A percentile compares a stretch with the other conserved stretches of the same genome.
Conservation (phyloP, 1,139 yeast species). For the Saccharomyces hybrid region DNA sequence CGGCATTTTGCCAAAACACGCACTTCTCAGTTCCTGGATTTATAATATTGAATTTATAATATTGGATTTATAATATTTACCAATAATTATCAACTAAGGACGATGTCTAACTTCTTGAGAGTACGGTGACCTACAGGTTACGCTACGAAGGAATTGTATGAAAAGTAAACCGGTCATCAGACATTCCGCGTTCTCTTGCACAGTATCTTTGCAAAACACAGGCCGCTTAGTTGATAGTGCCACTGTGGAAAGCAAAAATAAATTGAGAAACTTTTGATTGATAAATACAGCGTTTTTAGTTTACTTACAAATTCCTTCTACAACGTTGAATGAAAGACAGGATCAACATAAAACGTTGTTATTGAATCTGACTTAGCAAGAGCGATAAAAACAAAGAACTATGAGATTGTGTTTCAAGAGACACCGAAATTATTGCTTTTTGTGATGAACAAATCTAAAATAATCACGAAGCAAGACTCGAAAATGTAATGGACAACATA, state of each 20-base stretch:
- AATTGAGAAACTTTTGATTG: neutral
- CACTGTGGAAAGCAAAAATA: neutral
- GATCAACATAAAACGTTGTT: neutral
- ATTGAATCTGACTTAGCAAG: neutral
- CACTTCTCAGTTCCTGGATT: neutral
- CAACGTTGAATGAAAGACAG: neutral
- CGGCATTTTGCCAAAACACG: neutral
- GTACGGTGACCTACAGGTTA: neutral
- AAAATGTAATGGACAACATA: neutral
- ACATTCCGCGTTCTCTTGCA: neutral
- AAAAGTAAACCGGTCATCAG: neutral
- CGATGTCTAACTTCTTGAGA: neutral
- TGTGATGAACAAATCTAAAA: neutral
- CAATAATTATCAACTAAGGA: neutral
- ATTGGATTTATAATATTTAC: too few relatives aligned
- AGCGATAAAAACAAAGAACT: neutral
- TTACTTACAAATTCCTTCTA: neutral
- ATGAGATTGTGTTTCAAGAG: neutral
- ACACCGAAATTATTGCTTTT: neutral
- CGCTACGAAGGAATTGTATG: neutral
- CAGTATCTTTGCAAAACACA: neutral
- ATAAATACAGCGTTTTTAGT: neutral
- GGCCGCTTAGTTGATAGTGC: neutral
- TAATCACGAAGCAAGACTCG: neutral
- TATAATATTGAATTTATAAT: too few relatives aligned